Conservation (phyloP, 176 grass and related monocot species). For the Carex scoparia region DNA sequence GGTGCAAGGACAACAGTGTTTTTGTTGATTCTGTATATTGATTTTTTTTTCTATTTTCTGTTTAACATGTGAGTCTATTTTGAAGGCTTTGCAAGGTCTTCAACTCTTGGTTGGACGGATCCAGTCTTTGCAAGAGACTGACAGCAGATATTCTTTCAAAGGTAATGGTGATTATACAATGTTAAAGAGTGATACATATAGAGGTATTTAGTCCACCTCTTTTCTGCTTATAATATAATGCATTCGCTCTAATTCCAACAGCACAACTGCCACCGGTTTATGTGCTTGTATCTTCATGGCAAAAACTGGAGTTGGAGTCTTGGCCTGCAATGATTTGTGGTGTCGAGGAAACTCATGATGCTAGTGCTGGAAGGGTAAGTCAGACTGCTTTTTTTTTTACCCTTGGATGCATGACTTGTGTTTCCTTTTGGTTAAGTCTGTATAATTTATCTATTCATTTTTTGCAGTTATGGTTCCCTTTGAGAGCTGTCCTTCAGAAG, state of each 20-base stretch:
- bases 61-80: conserved; percentile 26
- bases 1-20: conserved; percentile 34
- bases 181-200: background rate
- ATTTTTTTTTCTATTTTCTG: background rate
- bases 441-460: background rate
- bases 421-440: background rate
- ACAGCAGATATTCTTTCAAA: conserved; percentile 63
- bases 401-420: background rate
- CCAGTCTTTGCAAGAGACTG: conserved; percentile 84
- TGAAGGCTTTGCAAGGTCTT: conserved; percentile 77
- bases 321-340: conserved; percentile 65
- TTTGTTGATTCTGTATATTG: conserved; percentile 1
- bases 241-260: conserved; percentile 26
- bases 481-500: conserved; percentile 59
- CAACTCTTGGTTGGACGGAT: conserved; percentile 67
- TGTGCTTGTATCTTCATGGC: conserved; percentile 67
- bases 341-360: conserved; percentile 53
- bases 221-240: background rate
- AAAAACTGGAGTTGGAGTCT: conserved; percentile 79
- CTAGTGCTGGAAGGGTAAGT: conserved; percentile 69
- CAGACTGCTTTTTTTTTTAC: background rate
- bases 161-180: conserved; percentile 36
- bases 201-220: background rate
- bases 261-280: conserved; percentile 69
- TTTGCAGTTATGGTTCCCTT: conserved; percentile 79